These are phyloP conservation scores for Aaosphaeria pasadenensis DNA, from an alignment of 2,329 filamentous ascomycete genomes.

Conservation along the genomic window DNA sequence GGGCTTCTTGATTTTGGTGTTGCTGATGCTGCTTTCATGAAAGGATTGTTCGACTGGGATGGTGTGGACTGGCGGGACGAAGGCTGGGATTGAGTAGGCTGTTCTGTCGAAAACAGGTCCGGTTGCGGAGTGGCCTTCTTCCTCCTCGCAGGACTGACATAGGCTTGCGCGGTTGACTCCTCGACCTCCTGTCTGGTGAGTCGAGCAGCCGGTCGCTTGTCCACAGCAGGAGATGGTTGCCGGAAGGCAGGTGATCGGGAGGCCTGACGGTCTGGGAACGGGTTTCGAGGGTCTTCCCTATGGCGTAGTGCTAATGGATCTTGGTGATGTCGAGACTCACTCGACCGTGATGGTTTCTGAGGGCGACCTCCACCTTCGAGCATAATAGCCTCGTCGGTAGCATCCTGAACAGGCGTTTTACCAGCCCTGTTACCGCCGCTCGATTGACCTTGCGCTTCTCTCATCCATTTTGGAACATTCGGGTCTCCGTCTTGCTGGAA, in stretches of 20 bases:
- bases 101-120: slow-evolving; percentile 58
- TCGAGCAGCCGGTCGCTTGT: slow-evolving; percentile 52
- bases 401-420: slow-evolving; percentile 15
- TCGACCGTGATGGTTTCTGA: slow-evolving; percentile 33
- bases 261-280: slow-evolving; percentile 32
- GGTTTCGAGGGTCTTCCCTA: slow-evolving; percentile 18
- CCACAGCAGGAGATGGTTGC: slow-evolving; percentile 25
- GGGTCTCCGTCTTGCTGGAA: slow-evolving; percentile 72
- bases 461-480: slow-evolving; percentile 93
- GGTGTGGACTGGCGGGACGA: slow-evolving; percentile 31
- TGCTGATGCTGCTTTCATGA: slow-evolving; percentile 26
- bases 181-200: slow-evolving; percentile 72
- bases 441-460: slow-evolving; percentile 55
- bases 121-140: slow-evolving; percentile 61
- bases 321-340: slow-evolving; percentile 17
- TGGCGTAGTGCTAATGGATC: slow-evolving; percentile 20
- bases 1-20: slow-evolving; percentile 30
- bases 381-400: slow-evolving; percentile 66
- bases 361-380: slow-evolving; percentile 68
- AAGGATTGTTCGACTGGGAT: slow-evolving; percentile 38
- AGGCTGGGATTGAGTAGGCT: slow-evolving; percentile 18
- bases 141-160: slow-evolving; percentile 81
- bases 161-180: slow-evolving; percentile 77
- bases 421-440: neutral
- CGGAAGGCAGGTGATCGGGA: slow-evolving; percentile 40